Conservation (phyloP, 345 rosid genomes). For the Dovyalis caffra region DNA sequence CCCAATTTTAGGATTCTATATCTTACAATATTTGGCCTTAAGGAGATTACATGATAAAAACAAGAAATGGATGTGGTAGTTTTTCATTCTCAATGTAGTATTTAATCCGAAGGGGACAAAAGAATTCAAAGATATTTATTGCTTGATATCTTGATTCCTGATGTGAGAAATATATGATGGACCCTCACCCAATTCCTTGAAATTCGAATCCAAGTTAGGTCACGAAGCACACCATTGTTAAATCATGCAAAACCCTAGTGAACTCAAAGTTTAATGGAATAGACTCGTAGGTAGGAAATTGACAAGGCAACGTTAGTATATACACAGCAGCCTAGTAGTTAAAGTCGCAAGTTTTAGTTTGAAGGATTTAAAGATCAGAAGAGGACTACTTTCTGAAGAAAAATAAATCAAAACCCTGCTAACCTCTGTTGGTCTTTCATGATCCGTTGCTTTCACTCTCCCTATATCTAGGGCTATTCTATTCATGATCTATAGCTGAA, state of each 20-base stretch:
- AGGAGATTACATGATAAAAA: not conserved
- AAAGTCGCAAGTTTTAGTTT: not conserved
- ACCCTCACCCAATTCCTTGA: not conserved
- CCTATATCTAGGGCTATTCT: not conserved
- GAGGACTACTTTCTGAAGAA: not conserved
- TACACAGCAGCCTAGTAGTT: not conserved
- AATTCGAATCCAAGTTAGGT: slow-evolving; percentile 7
- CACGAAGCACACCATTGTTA: not conserved
- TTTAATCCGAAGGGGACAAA: too few species aligned
- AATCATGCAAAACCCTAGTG: not conserved
- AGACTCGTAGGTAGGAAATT: not conserved
- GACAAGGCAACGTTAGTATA: not conserved
- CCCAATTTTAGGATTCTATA: not conserved
- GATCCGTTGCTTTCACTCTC: not conserved
- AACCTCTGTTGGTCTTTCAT: not conserved
- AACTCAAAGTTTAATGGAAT: not conserved
- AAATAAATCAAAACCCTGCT: not conserved
- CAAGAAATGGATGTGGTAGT: not conserved
- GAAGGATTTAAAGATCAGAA: not conserved
- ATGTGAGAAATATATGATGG: not conserved
- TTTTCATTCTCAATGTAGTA: not conserved
- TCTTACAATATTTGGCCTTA: not conserved
- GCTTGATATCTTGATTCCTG: not conserved
- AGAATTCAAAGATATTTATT: too few species aligned
- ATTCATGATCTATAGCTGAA: too few species aligned